A percentile compares a stretch with the other conserved stretches of the same genome.
These are phyloP conservation scores for Tylopilus sp. DNA, from an alignment of 1,284 basidiomycete species.

Conservation along the genomic window DNA sequence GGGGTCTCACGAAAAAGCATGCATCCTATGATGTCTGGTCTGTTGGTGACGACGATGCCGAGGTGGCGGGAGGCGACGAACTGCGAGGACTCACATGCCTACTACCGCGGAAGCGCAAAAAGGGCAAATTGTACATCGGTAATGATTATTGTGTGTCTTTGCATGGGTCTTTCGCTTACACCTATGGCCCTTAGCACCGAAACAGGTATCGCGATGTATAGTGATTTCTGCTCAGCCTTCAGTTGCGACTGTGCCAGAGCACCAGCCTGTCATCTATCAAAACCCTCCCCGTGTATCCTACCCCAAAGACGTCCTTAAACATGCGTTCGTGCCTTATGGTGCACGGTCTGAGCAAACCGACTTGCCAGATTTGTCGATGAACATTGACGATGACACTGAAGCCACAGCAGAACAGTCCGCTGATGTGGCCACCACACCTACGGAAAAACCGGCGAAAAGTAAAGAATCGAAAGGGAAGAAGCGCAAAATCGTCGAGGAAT, in stretches of 20 bases:
- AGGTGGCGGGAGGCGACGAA: slow-evolving; percentile 68
- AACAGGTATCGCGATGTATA: slow-evolving; percentile 66
- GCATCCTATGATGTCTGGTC: slow-evolving; percentile 73
- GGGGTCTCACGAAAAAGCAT: slow-evolving; percentile 62
- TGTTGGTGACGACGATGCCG: slow-evolving; percentile 55
- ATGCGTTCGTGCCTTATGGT: slow-evolving; percentile 73
- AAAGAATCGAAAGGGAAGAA: slow-evolving; percentile 57
- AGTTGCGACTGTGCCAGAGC: slow-evolving; percentile 46
- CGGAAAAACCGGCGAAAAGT: slow-evolving; percentile 22
- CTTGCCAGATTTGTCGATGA: slow-evolving; percentile 22
- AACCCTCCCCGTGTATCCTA: slow-evolving; percentile 70
- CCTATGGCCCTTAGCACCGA: slow-evolving; percentile 60
- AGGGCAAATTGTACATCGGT: slow-evolving; percentile 71
- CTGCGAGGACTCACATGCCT: slow-evolving; percentile 68
- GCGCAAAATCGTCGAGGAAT: slow-evolving; percentile 53
- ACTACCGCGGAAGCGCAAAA: slow-evolving; percentile 69
- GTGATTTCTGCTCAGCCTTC: slow-evolving; percentile 64
- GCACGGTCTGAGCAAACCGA: slow-evolving; percentile 47
- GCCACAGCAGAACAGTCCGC: slow-evolving; percentile 4
- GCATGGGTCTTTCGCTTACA: slow-evolving; percentile 8
- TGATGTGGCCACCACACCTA: slow-evolving; percentile 1
- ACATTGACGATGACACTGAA: slow-evolving; percentile 35
- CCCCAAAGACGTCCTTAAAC: slow-evolving; percentile 69
- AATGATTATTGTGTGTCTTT: slow-evolving; percentile 20
- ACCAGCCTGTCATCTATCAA: slow-evolving; percentile 46